Evolutionary conservation across 192 early-diverging fungal species (phyloP).

Genomic region (Allomyces macrogynus): DNA sequence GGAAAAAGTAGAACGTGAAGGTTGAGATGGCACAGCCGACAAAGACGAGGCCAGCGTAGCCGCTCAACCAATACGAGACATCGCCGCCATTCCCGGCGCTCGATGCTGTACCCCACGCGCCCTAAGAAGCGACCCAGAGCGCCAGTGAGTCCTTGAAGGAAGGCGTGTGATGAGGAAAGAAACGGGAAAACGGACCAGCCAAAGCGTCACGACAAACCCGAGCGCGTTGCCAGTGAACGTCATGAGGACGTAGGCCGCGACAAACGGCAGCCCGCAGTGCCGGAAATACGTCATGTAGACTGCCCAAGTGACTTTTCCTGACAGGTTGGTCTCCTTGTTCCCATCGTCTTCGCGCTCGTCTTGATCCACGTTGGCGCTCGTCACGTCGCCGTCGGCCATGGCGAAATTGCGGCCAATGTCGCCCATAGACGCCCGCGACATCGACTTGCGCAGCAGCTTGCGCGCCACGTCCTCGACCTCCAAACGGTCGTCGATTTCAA

Average conservation of each 20-base stretch:
- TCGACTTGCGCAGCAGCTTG: too few relatives aligned
- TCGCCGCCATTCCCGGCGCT: conserved; percentile 5
- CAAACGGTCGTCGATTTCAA: too few relatives aligned
- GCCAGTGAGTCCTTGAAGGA: too few relatives aligned
- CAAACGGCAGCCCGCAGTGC: conserved; percentile 34
- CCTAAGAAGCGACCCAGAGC: background rate
- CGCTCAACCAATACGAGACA: background rate
- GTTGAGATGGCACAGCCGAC: background rate
- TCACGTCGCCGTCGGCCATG: too few relatives aligned
- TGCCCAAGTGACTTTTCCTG: conserved; percentile 36
- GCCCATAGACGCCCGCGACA: too few relatives aligned
- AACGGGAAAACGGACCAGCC: conserved; percentile 11
- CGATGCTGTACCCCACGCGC: conserved; percentile 16
- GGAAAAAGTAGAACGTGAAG: background rate
- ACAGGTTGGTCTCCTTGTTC: conserved; percentile 1
- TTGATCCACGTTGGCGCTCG: background rate
- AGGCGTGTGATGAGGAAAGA: too few relatives aligned
- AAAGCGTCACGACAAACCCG: conserved; percentile 8
- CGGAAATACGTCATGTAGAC: conserved; percentile 39
- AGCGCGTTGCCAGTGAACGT: conserved; percentile 5
- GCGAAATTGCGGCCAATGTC: too few relatives aligned
- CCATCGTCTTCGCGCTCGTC: conserved; percentile 7
- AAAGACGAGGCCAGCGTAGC: background rate
- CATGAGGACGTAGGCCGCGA: conserved; percentile 21
- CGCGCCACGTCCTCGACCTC: too few relatives aligned